These are phyloP conservation scores for Penicillium sp. DNA, from an alignment of 2,329 filamentous ascomycete genomes.

Conservation along the genomic window DNA sequence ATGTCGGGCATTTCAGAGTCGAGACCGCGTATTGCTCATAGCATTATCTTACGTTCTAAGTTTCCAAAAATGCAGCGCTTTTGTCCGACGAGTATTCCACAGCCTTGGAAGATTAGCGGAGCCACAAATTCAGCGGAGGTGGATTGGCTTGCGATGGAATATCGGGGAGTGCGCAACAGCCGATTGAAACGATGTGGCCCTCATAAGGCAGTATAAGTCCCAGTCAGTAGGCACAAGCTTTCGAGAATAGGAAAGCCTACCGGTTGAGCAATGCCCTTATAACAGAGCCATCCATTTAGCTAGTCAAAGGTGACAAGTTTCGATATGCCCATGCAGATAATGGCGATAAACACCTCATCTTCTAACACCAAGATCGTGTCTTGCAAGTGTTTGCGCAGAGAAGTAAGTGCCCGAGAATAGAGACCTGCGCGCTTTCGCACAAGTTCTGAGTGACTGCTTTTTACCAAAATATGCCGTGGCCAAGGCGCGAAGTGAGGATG, in stretches of 20 bases:
- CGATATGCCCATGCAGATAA: constrained; percentile 12
- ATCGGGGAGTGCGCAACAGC: constrained; percentile 9
- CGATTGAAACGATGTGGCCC: constrained; percentile 13
- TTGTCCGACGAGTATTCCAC: constrained; percentile 10
- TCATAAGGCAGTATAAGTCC: constrained; percentile 8
- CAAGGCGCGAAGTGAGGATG: constrained; percentile 8
- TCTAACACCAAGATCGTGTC: constrained; percentile 1
- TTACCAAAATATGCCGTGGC: constrained; percentile 12
- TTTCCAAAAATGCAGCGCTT: constrained; percentile 16
- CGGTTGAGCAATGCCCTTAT: constrained; percentile 10
- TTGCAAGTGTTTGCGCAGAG: constrained; percentile 6
- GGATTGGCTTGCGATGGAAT: constrained; percentile 10
- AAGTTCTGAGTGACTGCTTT: constrained; percentile 1
- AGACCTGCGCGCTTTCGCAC: constrained; percentile 5
- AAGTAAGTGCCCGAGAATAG: constrained; percentile 9
- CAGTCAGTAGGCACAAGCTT: not conserved
- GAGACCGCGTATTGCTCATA: constrained; percentile 7
- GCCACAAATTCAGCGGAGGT: too few relatives aligned
- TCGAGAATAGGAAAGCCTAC: not conserved
- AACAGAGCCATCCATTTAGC: constrained; percentile 12
- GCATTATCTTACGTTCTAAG: constrained; percentile 14
- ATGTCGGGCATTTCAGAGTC: constrained; percentile 4
- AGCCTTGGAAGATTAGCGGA: not conserved
- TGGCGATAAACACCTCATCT: constrained; percentile 10
- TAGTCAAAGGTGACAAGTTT: constrained; percentile 13